Percentiles rank a stretch among this genome's conserved stretches.
Conservation (phyloP, 352 stramenopile genomes). For the Phytophthora cajani region DNA sequence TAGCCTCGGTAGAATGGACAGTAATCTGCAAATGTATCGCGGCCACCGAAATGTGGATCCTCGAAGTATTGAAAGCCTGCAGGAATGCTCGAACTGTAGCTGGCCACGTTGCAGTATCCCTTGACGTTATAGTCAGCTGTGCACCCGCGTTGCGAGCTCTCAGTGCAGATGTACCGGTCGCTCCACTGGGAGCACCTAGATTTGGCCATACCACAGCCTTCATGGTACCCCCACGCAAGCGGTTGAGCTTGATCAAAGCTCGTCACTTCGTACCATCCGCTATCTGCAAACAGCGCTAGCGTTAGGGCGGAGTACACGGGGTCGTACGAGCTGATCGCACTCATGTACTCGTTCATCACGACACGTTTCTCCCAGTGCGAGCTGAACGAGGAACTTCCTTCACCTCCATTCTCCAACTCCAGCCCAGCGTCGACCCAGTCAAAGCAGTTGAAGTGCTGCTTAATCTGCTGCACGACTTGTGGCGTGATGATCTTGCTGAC, state of each 20-base stretch:
- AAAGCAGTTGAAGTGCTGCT: conserved; percentile 82
- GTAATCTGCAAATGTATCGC: conserved; percentile 78
- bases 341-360: conserved; percentile 89
- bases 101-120: conserved; percentile 78
- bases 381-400: conserved; percentile 63
- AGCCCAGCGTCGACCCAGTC: conserved; percentile 67
- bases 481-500: conserved; percentile 83
- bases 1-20: conserved; percentile 83
- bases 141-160: conserved; percentile 49
- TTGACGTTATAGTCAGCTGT: conserved; percentile 75
- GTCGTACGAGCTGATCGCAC: conserved; percentile 75
- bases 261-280: conserved; percentile 78
- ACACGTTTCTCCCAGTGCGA: conserved; percentile 88
- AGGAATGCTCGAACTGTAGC: conserved; percentile 71
- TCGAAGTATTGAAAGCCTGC: conserved; percentile 86
- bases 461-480: conserved; percentile 65
- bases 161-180: conserved; percentile 70
- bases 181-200: conserved; percentile 74
- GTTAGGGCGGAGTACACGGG: conserved; percentile 78
- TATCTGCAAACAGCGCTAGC: conserved; percentile 82
- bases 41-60: conserved; percentile 58
- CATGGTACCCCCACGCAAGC: conserved; percentile 74
- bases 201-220: conserved; percentile 73
- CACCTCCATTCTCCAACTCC: conserved; percentile 79
- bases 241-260: conserved; percentile 64